phyloP scores from a whole-genome alignment of 164 flowering plant species.

The Brasenia schreberi region DNA sequence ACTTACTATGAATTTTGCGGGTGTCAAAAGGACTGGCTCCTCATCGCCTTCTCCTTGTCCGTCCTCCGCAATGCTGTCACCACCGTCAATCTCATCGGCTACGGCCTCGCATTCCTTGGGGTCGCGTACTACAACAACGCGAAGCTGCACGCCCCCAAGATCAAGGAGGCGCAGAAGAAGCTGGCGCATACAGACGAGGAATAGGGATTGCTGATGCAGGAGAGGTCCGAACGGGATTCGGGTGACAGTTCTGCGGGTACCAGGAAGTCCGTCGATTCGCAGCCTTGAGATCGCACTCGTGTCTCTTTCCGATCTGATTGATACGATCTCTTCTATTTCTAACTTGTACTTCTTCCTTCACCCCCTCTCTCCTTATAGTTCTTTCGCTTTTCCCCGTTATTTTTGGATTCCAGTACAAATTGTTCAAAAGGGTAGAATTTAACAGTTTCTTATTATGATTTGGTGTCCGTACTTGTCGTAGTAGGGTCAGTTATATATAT shows the following conservation, averaged over 20 bases:
- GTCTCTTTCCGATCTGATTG: too few species aligned
- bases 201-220: slow-evolving; percentile 29
- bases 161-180: slow-evolving; percentile 35
- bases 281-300: slow-evolving; percentile 9
- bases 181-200: slow-evolving; percentile 18
- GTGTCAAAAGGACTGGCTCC: slow-evolving; percentile 37
- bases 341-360: background rate
- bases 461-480: too few species aligned
- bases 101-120: slow-evolving; percentile 32
- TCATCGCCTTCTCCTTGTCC: slow-evolving; percentile 37
- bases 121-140: slow-evolving; percentile 32
- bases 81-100: slow-evolving; percentile 29
- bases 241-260: background rate
- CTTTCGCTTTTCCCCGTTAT: background rate
- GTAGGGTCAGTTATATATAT: too few species aligned
- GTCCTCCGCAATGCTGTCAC: slow-evolving; percentile 36
- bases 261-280: slow-evolving; percentile 16
- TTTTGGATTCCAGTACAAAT: too few species aligned
- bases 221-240: slow-evolving; percentile 16
- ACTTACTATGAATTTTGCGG: slow-evolving; percentile 39
- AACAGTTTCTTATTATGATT: too few species aligned
- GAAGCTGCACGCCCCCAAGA: slow-evolving; percentile 30
- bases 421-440: too few species aligned
- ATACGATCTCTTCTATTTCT: background rate
- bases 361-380: background rate